A percentile compares a stretch with the other conserved stretches of the same genome.
Evolutionary conservation across 2,329 filamentous ascomycete species (phyloP).

Genomic region (Neoascochyta sp.): DNA sequence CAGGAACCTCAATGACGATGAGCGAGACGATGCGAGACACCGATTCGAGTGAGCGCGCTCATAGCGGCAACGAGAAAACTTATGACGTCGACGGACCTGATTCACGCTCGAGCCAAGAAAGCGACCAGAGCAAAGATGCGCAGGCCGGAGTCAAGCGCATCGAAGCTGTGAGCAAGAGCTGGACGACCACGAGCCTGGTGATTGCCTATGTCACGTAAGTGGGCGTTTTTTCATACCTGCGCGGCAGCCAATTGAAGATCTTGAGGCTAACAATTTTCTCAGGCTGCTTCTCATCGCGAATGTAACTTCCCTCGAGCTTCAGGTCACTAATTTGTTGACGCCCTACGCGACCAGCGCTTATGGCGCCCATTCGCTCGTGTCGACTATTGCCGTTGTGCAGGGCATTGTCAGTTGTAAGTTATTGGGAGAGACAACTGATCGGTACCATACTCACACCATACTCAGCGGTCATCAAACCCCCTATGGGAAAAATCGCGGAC

Average conservation of each 20-base stretch:
- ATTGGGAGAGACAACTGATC: too few species aligned
- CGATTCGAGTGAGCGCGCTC: too few species aligned
- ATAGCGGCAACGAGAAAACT: constrained; percentile 3
- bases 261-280: constrained; percentile 10
- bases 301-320: constrained; percentile 63
- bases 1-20: too few species aligned
- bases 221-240: not conserved
- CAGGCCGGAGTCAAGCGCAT: constrained; percentile 50
- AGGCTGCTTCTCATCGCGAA: constrained; percentile 57
- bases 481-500: constrained; percentile 59
- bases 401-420: constrained; percentile 52
- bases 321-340: constrained; percentile 59
- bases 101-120: constrained; percentile 6
- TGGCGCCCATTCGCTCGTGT: constrained; percentile 60
- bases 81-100: constrained; percentile 4
- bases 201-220: constrained; percentile 45
- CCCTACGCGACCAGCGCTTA: constrained; percentile 64
- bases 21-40: too few species aligned
- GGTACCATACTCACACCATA: too few species aligned
- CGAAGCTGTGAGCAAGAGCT: constrained; percentile 48
- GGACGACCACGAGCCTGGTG: constrained; percentile 47
- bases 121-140: constrained; percentile 14
- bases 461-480: constrained; percentile 56
- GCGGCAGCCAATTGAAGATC: not conserved
- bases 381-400: constrained; percentile 62